Base-by-base conservation (phyloP, 331 rosid genomes). In the Cydonia oblonga region DNA sequence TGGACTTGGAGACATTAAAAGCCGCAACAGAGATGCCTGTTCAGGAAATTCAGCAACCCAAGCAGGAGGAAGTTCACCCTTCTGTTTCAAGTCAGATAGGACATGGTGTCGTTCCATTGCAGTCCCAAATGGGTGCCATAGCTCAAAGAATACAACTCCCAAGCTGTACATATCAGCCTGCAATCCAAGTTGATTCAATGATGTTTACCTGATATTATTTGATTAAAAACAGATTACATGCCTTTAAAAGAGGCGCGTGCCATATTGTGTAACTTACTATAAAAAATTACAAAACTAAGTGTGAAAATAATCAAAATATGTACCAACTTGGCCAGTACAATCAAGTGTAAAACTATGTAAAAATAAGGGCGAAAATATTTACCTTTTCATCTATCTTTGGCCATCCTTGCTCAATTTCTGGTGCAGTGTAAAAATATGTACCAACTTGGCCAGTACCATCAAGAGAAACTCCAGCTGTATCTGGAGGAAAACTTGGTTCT, bases 371-470 rank as follows among this genome's bases (percentile, higher is more conserved):
- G 19, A 49, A 46, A 28, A 32, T 46, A 74, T 57, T 61, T 54
- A 90, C 98, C 90, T 90, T 93, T 85, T 93, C 98, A 84, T 93
- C 97, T 80, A 93, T 93, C 86, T 93, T 93, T 9, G 96, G 98
- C 98, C 98, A 93, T 76, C 92, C 91, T 80, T 93, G 98, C 80
- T 93, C 98, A 87, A 93, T 93, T 87, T 93, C 98, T 69, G 98
- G 98, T 69, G 97, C 98, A 64, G 96, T 93, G 81, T 93, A 93
- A 84, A 91, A 91, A 81, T 89, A 87, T 42, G 98, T 91, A 66
- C 98, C 98, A 66, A 93, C 92, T 86, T 89, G 97, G 82, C 98
- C 98, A 46, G 98, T 93, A 78, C 97, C 96, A 83, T 91, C 98
- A 66, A 81, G 70, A 73, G 98, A 91, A 81, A 89, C 86, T 71